Conservation (phyloP, 1,284 basidiomycete species). For the Pseudozyma flocculosa region DNA sequence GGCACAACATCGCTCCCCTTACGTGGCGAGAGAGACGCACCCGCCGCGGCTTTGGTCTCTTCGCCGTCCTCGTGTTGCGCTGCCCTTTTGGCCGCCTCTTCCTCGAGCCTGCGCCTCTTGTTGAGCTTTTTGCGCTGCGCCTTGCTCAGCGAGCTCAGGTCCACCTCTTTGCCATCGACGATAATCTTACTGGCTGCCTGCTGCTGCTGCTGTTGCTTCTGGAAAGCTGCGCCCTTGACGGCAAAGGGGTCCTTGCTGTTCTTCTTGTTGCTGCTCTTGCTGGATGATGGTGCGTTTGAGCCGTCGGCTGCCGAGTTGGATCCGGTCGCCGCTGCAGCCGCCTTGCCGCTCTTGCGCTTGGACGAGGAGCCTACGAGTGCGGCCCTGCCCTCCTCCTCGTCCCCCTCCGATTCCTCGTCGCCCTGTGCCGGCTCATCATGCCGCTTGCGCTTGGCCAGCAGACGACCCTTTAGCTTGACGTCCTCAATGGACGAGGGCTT, state of each 20-base stretch:
- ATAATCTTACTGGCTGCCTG: slow-evolving; percentile 4
- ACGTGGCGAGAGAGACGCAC: no score
- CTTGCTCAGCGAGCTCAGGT: slow-evolving; percentile 38
- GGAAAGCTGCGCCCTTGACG: background rate
- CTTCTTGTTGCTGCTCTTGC: background rate
- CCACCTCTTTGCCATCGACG: slow-evolving; percentile 13
- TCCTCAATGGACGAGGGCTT: slow-evolving; percentile 23
- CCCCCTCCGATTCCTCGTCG: slow-evolving; percentile 12
- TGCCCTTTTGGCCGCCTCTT: no score
- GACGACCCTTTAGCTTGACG: slow-evolving; percentile 32
- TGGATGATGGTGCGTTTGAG: no score
- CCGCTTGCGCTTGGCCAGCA: slow-evolving; percentile 35
- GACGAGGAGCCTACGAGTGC: no score
- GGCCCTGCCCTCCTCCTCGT: slow-evolving; percentile 14
- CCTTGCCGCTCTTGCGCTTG: no score
- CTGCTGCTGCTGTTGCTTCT: slow-evolving; percentile 6
- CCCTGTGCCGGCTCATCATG: slow-evolving; percentile 7
- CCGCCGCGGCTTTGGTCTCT: no score
- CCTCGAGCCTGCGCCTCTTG: slow-evolving; percentile 27
- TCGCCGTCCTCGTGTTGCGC: no score
- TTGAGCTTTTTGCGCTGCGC: slow-evolving; percentile 50
- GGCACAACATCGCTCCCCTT: no score
- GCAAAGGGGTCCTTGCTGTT: background rate
- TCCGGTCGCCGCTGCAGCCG: background rate
- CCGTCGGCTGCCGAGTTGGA: background rate